Conservation (phyloP, 768 basidiomycete genomes). For the Suillus clintonianus region DNA sequence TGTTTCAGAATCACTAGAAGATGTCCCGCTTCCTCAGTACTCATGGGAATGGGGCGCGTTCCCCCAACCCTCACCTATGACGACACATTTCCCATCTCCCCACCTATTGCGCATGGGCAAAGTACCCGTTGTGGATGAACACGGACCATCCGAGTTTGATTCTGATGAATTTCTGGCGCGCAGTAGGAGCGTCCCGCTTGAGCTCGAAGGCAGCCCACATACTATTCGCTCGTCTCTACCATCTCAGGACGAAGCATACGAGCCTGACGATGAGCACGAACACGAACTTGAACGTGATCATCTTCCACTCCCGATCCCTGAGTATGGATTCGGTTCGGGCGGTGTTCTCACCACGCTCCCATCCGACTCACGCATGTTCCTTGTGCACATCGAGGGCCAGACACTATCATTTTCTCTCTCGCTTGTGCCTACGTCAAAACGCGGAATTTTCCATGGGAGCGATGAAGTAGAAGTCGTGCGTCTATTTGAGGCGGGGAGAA, state of each 20-base stretch:
- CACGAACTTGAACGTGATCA: conserved; percentile 20
- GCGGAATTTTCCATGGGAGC: conserved; percentile 29
- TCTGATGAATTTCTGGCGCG: conserved; percentile 37
- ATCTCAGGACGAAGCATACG: conserved; percentile 14
- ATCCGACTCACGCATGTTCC: conserved; percentile 62
- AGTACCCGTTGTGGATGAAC: conserved; percentile 8
- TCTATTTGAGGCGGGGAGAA: conserved; percentile 58
- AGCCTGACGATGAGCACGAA: conserved; percentile 28
- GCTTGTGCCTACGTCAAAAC: conserved; percentile 42
- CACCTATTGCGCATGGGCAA: conserved; percentile 14
- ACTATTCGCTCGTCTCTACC: conserved; percentile 23
- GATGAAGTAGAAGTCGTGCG: conserved; percentile 57
- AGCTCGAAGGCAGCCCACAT: conserved; percentile 46
- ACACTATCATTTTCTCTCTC: conserved; percentile 76
- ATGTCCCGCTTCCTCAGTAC: conserved; percentile 55
- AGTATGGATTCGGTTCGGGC: conserved; percentile 43
- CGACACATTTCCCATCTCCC: conserved; percentile 42
- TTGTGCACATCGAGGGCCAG: conserved; percentile 61
- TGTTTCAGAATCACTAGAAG: conserved; percentile 64
- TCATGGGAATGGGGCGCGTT: conserved; percentile 96
- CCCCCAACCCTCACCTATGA: conserved; percentile 75
- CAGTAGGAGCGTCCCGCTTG: conserved; percentile 61
- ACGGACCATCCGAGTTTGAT: conserved; percentile 9
- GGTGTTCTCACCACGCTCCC: conserved; percentile 61
- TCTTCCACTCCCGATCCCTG: not conserved